Evolutionary conservation across 805 yeast genomes (phyloP).

Genomic region (Blastobotrys americana): DNA sequence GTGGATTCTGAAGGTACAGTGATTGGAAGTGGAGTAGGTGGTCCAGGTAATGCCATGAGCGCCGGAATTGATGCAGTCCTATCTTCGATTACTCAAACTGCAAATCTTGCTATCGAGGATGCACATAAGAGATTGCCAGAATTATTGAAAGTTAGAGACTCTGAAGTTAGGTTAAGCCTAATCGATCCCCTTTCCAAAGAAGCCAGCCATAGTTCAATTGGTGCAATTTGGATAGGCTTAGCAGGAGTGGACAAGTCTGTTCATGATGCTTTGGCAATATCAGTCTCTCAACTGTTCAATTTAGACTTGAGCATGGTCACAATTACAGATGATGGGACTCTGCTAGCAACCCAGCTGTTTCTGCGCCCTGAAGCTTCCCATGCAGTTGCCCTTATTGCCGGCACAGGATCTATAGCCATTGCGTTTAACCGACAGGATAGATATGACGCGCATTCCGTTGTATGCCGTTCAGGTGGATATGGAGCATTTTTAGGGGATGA

Average conservation of each 20-base stretch:
- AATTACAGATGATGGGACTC: conserved; percentile 18
- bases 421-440: conserved; percentile 9
- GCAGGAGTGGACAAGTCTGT: conserved; percentile 18
- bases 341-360: conserved; percentile 15
- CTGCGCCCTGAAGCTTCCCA: background rate
- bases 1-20: conserved; percentile 11
- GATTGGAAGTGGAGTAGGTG: conserved; percentile 10
- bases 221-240: conserved; percentile 20
- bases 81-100: conserved; percentile 7
- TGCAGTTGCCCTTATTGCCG: conserved; percentile 19
- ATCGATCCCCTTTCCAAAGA: background rate
- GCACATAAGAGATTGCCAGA: background rate
- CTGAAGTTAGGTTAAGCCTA: background rate
- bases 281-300: conserved; percentile 7
- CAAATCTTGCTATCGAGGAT: conserved; percentile 7
- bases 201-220: background rate
- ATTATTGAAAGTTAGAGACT: no score
- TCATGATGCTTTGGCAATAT: background rate
- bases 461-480: conserved; percentile 21
- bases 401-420: conserved; percentile 23
- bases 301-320: conserved; percentile 1
- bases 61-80: conserved; percentile 10
- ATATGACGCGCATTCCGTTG: conserved; percentile 2
- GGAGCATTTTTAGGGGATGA: conserved; percentile 24
- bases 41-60: conserved; percentile 16